Conservation (phyloP, 2,329 filamentous ascomycete species). For the Penicillium olsonii region DNA sequence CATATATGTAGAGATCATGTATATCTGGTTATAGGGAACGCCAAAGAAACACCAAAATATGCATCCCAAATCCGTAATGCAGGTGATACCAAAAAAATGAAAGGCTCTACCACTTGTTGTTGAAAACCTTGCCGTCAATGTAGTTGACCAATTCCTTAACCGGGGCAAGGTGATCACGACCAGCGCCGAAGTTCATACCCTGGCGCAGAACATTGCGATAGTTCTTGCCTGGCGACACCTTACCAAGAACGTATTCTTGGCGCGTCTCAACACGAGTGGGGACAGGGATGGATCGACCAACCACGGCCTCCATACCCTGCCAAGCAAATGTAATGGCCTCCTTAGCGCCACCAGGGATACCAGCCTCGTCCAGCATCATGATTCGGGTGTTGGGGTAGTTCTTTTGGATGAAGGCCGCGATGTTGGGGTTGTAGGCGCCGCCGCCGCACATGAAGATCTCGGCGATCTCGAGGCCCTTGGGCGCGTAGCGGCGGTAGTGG, state of each 20-base stretch:
- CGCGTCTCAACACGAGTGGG: slow-evolving; percentile 57
- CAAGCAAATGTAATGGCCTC: slow-evolving; percentile 63
- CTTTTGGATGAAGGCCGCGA: slow-evolving; percentile 54
- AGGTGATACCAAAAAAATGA: not conserved
- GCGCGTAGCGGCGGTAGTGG: slow-evolving; percentile 45
- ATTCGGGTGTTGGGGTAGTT: slow-evolving; percentile 53
- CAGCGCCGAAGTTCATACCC: slow-evolving; percentile 54
- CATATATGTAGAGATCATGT: not conserved
- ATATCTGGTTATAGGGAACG: not conserved
- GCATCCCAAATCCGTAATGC: not conserved
- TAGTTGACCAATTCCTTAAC: slow-evolving; percentile 56
- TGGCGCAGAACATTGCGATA: slow-evolving; percentile 56
- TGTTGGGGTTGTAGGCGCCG: slow-evolving; percentile 61
- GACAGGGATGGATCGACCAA: slow-evolving; percentile 57
- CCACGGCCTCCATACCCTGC: slow-evolving; percentile 62
- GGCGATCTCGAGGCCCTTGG: slow-evolving; percentile 47
- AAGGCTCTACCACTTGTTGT: slow-evolving; percentile 46
- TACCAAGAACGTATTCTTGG: slow-evolving; percentile 55
- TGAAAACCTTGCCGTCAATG: slow-evolving; percentile 50
- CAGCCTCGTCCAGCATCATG: slow-evolving; percentile 59
- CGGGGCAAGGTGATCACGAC: slow-evolving; percentile 45
- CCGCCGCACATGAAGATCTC: slow-evolving; percentile 65
- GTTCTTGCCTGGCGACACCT: slow-evolving; percentile 57
- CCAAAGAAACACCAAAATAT: not conserved
- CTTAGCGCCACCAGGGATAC: slow-evolving; percentile 59